A percentile compares a stretch with the other conserved stretches of the same genome.
Evolutionary conservation across 306 rosid species (phyloP).

Genomic region (Gillenia trifoliata): DNA sequence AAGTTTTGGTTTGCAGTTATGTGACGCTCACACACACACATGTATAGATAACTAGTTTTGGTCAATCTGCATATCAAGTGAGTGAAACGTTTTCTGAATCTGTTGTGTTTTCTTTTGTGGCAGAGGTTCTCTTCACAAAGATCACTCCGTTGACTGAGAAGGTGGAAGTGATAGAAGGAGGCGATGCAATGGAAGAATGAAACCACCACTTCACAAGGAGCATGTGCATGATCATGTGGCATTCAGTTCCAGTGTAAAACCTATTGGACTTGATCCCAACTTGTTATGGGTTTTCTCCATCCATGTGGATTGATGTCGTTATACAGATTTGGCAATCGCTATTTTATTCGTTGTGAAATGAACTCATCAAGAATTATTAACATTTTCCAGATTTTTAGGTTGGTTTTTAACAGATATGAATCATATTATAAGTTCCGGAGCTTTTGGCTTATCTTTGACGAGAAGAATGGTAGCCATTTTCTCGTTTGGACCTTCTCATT

Average conservation of each 20-base stretch:
- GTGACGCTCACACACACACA: too few species aligned
- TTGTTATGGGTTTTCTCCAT: not conserved
- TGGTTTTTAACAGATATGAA: not conserved
- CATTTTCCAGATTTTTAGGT: not conserved
- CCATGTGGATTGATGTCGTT: not conserved
- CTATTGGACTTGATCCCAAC: not conserved
- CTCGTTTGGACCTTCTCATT: too few species aligned
- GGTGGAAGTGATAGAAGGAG: conserved; percentile 60
- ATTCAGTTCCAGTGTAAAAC: not conserved
- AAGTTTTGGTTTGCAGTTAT: not conserved
- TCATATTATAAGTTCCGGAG: not conserved
- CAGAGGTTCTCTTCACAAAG: conserved; percentile 88
- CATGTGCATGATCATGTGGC: not conserved
- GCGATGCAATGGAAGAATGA: conserved; percentile 93
- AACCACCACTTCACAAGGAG: not conserved
- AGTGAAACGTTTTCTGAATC: not conserved
- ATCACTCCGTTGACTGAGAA: conserved; percentile 65
- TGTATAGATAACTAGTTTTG: too few species aligned
- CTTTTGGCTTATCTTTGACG: too few species aligned
- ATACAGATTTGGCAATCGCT: not conserved
- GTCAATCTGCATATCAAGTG: not conserved
- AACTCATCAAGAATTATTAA: not conserved
- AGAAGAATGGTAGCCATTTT: too few species aligned
- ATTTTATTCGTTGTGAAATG: not conserved
- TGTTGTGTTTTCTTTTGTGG: conserved; percentile 16